A percentile compares a stretch with the other conserved stretches of the same genome.
These are phyloP conservation scores for Monosporozyma aerobia DNA, from an alignment of 805 yeast species.

Conservation along the genomic window DNA sequence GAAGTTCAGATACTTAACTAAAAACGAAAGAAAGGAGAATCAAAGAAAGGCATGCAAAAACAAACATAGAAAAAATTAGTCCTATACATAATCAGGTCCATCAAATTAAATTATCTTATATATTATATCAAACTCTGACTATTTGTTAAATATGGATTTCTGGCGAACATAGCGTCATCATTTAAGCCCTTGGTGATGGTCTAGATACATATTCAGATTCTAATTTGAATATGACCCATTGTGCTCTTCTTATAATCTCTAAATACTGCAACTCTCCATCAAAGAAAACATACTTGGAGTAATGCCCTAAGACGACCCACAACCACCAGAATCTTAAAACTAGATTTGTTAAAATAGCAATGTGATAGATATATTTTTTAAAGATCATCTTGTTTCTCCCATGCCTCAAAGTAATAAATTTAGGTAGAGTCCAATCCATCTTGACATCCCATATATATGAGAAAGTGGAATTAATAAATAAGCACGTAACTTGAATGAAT, in stretches of 20 bases:
- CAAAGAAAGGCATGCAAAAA: constrained; percentile 39
- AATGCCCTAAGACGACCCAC: constrained; percentile 34
- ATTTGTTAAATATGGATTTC: neutral
- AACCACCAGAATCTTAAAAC: constrained; percentile 71
- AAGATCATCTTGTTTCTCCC: constrained; percentile 8
- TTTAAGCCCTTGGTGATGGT: constrained; percentile 1
- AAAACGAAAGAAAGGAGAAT: constrained; percentile 60
- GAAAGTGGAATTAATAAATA: constrained; percentile 60
- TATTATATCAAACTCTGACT: neutral
- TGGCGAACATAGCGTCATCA: neutral
- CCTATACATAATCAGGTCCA: neutral
- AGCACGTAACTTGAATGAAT: constrained; percentile 30
- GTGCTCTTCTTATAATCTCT: constrained; percentile 75
- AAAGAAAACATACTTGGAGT: constrained; percentile 42
- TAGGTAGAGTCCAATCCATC: constrained; percentile 76
- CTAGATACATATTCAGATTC: constrained; percentile 56
- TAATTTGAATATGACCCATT: constrained; percentile 80
- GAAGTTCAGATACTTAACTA: constrained; percentile 83
- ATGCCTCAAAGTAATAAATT: constrained; percentile 31
- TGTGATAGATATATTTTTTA: constrained; percentile 37
- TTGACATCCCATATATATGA: constrained; percentile 83
- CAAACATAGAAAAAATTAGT: constrained; percentile 22
- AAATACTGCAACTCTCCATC: constrained; percentile 47
- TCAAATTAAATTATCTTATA: neutral
- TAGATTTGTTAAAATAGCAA: constrained; percentile 53